Evolutionary conservation across 2,329 filamentous ascomycete species (phyloP).

Genomic region (Hypoxylon sp.): DNA sequence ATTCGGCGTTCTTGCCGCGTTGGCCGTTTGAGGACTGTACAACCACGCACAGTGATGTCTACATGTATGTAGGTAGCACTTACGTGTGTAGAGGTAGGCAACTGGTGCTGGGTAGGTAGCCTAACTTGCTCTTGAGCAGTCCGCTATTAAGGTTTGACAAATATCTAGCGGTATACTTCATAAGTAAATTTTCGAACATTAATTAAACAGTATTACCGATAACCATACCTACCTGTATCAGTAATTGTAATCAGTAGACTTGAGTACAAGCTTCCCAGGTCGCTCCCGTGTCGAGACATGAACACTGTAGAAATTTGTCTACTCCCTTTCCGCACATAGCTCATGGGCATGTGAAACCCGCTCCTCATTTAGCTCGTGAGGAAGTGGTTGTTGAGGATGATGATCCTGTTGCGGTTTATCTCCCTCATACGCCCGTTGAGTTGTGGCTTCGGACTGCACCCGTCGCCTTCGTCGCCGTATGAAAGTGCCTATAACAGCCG

Average conservation of each 20-base stretch:
- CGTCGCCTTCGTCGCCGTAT: constrained; percentile 11
- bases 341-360: neutral
- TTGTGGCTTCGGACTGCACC: neutral
- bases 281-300: neutral
- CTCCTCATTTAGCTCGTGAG: neutral
- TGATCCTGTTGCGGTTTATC: neutral
- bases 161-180: neutral
- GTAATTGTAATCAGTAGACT: neutral
- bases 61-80: too few species aligned
- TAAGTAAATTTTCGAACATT: neutral
- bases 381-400: neutral
- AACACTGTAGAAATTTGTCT: neutral
- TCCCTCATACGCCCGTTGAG: neutral
- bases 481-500: neutral
- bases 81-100: too few species aligned
- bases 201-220: neutral
- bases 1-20: too few species aligned
- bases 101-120: neutral
- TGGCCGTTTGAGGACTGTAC: too few species aligned
- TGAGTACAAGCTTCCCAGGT: neutral
- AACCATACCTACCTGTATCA: neutral
- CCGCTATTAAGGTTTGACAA: neutral
- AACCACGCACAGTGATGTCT: too few species aligned
- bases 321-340: neutral
- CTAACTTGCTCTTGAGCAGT: too few species aligned